Evolutionary conservation across 345 rosid species (phyloP).

Genomic region (Limnanthes douglasii): DNA sequence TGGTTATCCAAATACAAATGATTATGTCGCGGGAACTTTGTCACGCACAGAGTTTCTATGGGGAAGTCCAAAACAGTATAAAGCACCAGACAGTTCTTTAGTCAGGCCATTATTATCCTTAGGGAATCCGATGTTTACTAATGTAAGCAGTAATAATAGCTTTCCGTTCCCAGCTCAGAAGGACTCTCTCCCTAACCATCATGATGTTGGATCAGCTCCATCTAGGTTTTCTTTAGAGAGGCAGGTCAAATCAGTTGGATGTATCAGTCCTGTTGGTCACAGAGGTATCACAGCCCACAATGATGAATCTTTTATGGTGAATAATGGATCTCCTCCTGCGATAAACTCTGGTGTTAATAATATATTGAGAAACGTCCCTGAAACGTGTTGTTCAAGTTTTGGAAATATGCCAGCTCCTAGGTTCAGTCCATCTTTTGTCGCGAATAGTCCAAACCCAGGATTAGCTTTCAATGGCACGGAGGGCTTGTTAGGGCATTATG

Average conservation of each 20-base stretch:
- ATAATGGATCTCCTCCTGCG: constrained; percentile 32
- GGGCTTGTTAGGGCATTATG: constrained; percentile 43
- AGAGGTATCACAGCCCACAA: constrained; percentile 64
- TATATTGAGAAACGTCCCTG: constrained; percentile 33
- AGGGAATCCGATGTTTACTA: constrained; percentile 43
- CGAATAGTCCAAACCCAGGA: constrained; percentile 44
- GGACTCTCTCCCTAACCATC: constrained; percentile 28
- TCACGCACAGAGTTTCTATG: constrained; percentile 89
- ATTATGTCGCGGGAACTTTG: constrained; percentile 36
- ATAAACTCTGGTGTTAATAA: too few species aligned
- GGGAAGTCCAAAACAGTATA: constrained; percentile 66
- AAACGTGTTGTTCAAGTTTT: constrained; percentile 37
- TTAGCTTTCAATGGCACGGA: constrained; percentile 28
- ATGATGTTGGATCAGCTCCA: constrained; percentile 89
- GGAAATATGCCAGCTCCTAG: constrained; percentile 71
- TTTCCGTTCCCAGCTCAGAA: constrained; percentile 29
- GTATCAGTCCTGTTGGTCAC: too few species aligned
- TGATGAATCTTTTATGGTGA: constrained; percentile 50
- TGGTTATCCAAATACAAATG: constrained; percentile 34
- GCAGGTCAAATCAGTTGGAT: too few species aligned
- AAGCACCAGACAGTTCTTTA: constrained; percentile 37
- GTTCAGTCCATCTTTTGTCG: constrained; percentile 42
- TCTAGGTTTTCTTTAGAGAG: constrained; percentile 67
- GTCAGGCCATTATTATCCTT: constrained; percentile 51
- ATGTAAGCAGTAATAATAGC: constrained; percentile 24